Base-by-base conservation (phyloP, 352 stramenopile species). In the Phytopythium aichiense region DNA sequence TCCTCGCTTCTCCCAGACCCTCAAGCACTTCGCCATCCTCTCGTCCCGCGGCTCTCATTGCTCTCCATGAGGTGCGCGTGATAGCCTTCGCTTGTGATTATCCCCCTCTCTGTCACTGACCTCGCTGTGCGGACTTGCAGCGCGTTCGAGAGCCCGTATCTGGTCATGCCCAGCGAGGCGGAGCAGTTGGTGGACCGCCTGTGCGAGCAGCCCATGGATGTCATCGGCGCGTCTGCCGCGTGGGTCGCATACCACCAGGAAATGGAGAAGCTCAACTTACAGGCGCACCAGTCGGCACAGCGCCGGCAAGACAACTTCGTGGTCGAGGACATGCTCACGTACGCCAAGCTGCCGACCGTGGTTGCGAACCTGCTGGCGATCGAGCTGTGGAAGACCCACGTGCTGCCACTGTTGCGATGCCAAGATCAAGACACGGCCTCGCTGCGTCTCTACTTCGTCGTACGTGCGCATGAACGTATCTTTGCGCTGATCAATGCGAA, bases 191-290 rank as follows among this genome's bases (percentile, higher is more conserved):
- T 97, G n/a, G 85, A 97, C 62, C 64, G 68, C 15, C 63, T 98
- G 22, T 48, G 67, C 28, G 69, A 83, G 38, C 79, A 95, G 63
- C 65, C 70, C 0, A 49, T 92, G 2, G 76, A 89, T 8, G 60
- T 67, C 6, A 82, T 98, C 51, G 91, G 90, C 4, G 37, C 56
- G 23, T 71, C 67, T 8, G 68, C 66, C 3, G 60, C 76, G 49
- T 98, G 94, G 91, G 82, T 98, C 43, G 57, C 84, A 33, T 80
- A 98, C 63, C 91, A 98, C 66, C 70, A 92, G 51, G 62, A 62
- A 12, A 76, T 98, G 55, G 88, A 98, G 66, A 98, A 97, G 66
- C 69, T 98, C 50, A 98, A 98, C 58, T 55, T 98, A 12, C 93
- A 98, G 65, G 88, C 91, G 31, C 90, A 97, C 60, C 92, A 97